phyloP scores from a whole-genome alignment of 768 basidiomycete genomes.

The Crepidotus variabilis region DNA sequence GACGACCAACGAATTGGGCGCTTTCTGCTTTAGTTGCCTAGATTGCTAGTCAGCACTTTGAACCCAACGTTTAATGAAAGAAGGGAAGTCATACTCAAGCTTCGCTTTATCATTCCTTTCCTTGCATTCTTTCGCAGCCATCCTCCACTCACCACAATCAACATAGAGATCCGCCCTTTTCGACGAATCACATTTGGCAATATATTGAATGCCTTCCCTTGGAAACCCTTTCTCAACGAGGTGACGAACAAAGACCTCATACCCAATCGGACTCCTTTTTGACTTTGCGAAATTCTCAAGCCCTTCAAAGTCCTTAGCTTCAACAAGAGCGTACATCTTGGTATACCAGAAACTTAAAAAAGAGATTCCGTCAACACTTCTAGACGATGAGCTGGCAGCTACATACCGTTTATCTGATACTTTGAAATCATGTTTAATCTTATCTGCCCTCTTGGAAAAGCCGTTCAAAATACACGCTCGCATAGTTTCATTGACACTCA shows the following conservation, averaged over 20 bases:
- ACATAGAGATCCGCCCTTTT: constrained; percentile 86
- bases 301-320: constrained; percentile 79
- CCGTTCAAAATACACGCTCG: constrained; percentile 72
- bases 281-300: constrained; percentile 84
- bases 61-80: background rate
- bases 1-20: constrained; percentile 77
- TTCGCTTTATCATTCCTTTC: constrained; percentile 82
- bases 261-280: constrained; percentile 92
- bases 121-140: constrained; percentile 87
- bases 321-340: constrained; percentile 80
- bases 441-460: constrained; percentile 85
- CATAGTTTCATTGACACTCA: constrained; percentile 87
- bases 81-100: constrained; percentile 64
- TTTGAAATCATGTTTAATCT: constrained; percentile 84
- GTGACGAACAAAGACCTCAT: constrained; percentile 84
- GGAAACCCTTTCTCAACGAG: constrained; percentile 69
- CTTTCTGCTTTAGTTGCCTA: constrained; percentile 69
- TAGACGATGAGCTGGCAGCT: background rate
- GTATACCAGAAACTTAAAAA: constrained; percentile 96
- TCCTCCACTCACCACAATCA: constrained; percentile 85
- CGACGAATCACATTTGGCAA: constrained; percentile 80
- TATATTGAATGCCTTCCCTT: constrained; percentile 76
- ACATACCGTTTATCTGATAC: constrained; percentile 90
- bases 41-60: constrained; percentile 6
- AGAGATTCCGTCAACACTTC: background rate